Evolutionary conservation across 345 rosid species (phyloP).

Genomic region (Sonneratia alba): DNA sequence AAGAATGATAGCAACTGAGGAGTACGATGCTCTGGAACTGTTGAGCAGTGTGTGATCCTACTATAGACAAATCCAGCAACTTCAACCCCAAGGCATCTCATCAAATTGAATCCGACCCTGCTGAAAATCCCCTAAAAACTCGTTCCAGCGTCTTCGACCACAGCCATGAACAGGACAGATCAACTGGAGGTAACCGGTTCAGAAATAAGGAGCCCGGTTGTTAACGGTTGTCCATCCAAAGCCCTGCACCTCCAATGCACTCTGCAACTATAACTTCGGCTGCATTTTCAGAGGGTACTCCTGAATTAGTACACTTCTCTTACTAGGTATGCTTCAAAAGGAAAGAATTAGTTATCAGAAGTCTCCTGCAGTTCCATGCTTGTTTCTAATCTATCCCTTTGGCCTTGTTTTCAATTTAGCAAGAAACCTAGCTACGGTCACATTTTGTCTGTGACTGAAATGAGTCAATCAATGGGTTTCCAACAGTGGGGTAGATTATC

Average conservation of each 20-base stretch:
- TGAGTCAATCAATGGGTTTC: not conserved
- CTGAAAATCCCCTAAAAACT: not conserved
- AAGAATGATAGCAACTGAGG: conserved; percentile 3
- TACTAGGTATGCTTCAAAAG: not conserved
- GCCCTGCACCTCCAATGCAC: not conserved
- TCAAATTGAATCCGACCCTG: not conserved
- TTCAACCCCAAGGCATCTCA: not conserved
- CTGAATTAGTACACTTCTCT: not conserved
- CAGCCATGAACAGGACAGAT: not conserved
- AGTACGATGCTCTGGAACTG: not conserved
- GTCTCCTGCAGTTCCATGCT: no score
- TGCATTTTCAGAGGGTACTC: not conserved
- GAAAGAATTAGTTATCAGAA: no score
- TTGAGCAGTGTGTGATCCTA: not conserved
- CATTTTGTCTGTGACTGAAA: not conserved
- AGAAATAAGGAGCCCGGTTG: not conserved
- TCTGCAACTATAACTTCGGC: not conserved
- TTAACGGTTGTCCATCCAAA: not conserved
- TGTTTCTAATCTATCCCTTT: no score
- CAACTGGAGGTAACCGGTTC: not conserved
- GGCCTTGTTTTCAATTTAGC: no score
- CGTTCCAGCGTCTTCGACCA: not conserved
- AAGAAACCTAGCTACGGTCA: no score
- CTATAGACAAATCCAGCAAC: not conserved
- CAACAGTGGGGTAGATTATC: not conserved